Evolutionary conservation across 768 basidiomycete species (phyloP).

Genomic region (Auricularia sp.): DNA sequence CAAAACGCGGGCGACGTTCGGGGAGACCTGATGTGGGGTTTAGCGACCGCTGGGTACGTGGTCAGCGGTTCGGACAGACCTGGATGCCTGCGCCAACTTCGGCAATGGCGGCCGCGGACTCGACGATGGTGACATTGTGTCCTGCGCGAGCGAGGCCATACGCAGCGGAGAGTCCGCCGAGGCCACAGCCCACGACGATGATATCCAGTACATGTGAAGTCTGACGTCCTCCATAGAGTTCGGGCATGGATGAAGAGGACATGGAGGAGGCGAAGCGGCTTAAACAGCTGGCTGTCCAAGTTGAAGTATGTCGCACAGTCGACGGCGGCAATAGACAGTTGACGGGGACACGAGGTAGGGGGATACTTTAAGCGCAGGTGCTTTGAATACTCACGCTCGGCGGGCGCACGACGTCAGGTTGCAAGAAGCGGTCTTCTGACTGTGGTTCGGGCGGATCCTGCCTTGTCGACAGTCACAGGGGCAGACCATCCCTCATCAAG

Average conservation of each 20-base stretch:
- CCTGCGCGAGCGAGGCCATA: slow-evolving; percentile 45
- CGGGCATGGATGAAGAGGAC: neutral
- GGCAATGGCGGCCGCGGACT: slow-evolving; percentile 35
- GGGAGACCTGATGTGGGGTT: slow-evolving; percentile 28
- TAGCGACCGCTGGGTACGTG: neutral
- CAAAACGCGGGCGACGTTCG: slow-evolving; percentile 47
- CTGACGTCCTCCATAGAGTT: slow-evolving; percentile 15
- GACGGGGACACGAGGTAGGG: too few relatives aligned
- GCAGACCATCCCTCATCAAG: too few relatives aligned
- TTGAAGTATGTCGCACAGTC: too few relatives aligned
- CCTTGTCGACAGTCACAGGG: too few relatives aligned
- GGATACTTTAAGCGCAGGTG: too few relatives aligned
- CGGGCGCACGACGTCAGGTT: too few relatives aligned
- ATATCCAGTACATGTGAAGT: slow-evolving; percentile 31
- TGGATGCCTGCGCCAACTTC: slow-evolving; percentile 48
- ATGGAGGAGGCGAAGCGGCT: neutral
- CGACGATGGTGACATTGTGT: slow-evolving; percentile 50
- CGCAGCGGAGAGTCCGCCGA: slow-evolving; percentile 48
- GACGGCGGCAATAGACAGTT: too few relatives aligned
- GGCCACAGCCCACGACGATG: slow-evolving; percentile 41
- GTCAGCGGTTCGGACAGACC: neutral
- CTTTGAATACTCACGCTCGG: too few relatives aligned
- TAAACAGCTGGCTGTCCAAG: neutral
- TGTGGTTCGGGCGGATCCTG: too few relatives aligned
- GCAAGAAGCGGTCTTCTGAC: too few relatives aligned